These are phyloP conservation scores for Saccharomycopsis olivae DNA, from an alignment of 805 yeast species.

Conservation along the genomic window DNA sequence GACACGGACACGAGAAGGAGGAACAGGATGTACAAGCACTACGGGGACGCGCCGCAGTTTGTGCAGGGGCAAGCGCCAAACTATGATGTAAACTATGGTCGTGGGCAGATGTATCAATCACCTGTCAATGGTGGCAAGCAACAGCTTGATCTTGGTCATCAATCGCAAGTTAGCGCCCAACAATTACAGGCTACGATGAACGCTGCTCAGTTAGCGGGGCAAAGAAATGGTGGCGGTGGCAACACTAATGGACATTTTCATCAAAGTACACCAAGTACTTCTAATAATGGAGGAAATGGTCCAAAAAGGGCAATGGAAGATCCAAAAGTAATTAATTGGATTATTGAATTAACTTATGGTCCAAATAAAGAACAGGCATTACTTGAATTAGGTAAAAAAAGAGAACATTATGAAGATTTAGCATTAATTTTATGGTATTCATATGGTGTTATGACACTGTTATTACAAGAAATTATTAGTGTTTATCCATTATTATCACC, in stretches of 20 bases:
- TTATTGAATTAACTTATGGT: constrained; percentile 80
- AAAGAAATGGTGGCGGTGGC: no score
- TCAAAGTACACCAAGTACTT: neutral
- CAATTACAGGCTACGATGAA: constrained; percentile 18
- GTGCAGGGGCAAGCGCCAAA: no score
- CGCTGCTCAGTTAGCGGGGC: constrained; percentile 19
- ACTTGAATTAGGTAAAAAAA: constrained; percentile 81
- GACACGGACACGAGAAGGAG: no score
- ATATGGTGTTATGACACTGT: constrained; percentile 90
- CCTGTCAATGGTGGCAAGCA: no score
- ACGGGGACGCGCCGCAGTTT: no score
- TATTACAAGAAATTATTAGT: constrained; percentile 78
- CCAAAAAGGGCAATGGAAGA: constrained; percentile 46
- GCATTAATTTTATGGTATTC: constrained; percentile 93
- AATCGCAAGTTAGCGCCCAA: constrained; percentile 15
- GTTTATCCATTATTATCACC: constrained; percentile 88
- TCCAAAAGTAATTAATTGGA: constrained; percentile 83
- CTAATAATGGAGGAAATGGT: neutral
- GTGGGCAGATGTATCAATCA: no score
- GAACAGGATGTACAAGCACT: no score
- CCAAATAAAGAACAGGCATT: constrained; percentile 89
- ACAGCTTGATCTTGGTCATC: no score
- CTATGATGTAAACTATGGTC: no score
- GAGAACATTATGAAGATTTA: constrained; percentile 90
- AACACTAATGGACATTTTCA: constrained; percentile 13